Conservation (phyloP, 129 eudicot genomes). For the Smallanthus sonchifolius region DNA sequence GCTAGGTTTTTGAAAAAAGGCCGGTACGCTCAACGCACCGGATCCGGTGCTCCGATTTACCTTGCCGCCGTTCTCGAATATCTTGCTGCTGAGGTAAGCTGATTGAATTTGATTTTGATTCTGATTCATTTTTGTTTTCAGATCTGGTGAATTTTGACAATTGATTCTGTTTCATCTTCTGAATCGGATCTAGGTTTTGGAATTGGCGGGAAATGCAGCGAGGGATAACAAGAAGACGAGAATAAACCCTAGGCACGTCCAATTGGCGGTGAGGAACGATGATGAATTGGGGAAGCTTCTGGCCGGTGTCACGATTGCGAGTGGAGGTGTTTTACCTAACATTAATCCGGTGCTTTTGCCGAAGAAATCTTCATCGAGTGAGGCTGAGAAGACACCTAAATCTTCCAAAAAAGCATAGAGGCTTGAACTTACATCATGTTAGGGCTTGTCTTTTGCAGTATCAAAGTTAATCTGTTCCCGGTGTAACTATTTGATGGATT, state of each 20-base stretch:
- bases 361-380: background rate
- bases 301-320: slow-evolving; percentile 26
- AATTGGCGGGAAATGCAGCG: slow-evolving; percentile 30
- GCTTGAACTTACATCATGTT: background rate
- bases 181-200: slow-evolving; percentile 10
- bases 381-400: slow-evolving; percentile 13
- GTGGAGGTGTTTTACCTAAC: slow-evolving; percentile 30
- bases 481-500: too few species aligned
- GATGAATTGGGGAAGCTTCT: slow-evolving; percentile 25
- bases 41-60: background rate
- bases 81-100: slow-evolving; percentile 16
- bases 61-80: background rate
- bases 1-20: background rate
- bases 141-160: background rate
- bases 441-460: too few species aligned
- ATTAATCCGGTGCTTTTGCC: slow-evolving; percentile 27
- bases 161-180: background rate
- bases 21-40: background rate
- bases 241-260: slow-evolving; percentile 35
- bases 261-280: slow-evolving; percentile 36
- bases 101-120: background rate
- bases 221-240: slow-evolving; percentile 27
- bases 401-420: background rate
- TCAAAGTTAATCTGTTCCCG: too few species aligned
- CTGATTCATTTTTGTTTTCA: background rate